Percentiles rank a stretch among this genome's conserved stretches.
phyloP scores from a whole-genome alignment of 257 asterid species.

The Gardenia jasminoides region DNA sequence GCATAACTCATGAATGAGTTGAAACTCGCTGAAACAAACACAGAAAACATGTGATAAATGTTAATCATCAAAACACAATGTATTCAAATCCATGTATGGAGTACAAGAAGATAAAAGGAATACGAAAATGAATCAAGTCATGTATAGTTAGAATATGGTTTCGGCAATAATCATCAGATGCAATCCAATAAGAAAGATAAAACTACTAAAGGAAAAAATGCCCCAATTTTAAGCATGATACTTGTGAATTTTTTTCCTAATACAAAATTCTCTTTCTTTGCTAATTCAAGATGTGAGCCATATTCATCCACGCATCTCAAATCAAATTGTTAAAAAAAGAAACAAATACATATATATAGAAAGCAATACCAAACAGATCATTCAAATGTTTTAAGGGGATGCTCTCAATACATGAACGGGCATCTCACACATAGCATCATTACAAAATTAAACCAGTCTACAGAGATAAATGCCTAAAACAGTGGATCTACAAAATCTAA shows the following conservation, averaged over 20 bases:
- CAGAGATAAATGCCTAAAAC: not conserved
- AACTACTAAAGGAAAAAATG: not conserved
- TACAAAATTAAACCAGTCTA: not conserved
- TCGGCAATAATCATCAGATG: not conserved
- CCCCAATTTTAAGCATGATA: not conserved
- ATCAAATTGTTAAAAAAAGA: not conserved
- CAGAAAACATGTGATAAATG: not conserved
- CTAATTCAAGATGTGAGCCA: not conserved
- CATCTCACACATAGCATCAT: not conserved
- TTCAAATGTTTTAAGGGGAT: not conserved
- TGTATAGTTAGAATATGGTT: not conserved
- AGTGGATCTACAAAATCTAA: not conserved
- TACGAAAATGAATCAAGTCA: not conserved
- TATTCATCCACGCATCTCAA: not conserved
- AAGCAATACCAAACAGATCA: not conserved
- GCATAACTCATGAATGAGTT: conserved; percentile 95
- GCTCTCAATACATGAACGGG: not conserved
- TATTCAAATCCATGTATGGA: not conserved
- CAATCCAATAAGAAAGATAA: not conserved
- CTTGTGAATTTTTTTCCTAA: not conserved
- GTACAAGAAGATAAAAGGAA: not conserved
- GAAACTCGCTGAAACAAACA: conserved; percentile 71
- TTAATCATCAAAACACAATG: not conserved
- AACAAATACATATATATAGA: not conserved
- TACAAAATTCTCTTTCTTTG: not conserved